Evolutionary conservation across 1,139 yeast genomes (phyloP), one percentile per base, ranked within the genome.

Genomic region (Yamadazyma blattariae): DNA sequence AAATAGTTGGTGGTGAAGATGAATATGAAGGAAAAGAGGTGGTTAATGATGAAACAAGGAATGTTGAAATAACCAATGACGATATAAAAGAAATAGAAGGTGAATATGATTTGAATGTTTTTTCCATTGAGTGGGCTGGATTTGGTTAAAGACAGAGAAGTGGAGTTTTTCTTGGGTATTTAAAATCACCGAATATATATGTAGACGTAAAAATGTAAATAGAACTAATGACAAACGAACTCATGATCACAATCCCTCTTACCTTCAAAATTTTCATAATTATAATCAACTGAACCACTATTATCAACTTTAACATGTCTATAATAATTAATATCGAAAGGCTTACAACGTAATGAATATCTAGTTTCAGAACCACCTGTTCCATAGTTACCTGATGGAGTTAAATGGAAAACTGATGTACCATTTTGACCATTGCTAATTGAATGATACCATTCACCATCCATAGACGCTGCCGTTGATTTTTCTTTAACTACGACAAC

Each of bases 81-180:
- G 11, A 20, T 3, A 18, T 17, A 5, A 82, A 75, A 19, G 59
- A 53, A 17, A 43, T 41, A 26, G 12, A 7, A 13, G 17, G 11
- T 5, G 27, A 30, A 4, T 11, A 27, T 14, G 17, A 30, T 15
- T 12, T 7, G 14, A 25, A 14, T 5, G 66, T 71, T 38, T 84
- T 75, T 50, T 79, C 89, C 0, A 63, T 85, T 2, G 90, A 83
- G 55, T 85, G 94, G 95, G 82, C 92, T 0, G 92, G 92, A 0
- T 84, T 84, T 58, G 88, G 88, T 38, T 81, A 52, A 30, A 16
- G 5, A 17, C 7, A 17, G 19, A 17, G 7, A 5, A 17, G 7
- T 5, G 5, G 19, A 5, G 19, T 17, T 5, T 17, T 5, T 17
- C 5, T 17, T 17, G 7, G 7, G 19, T 17, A 17, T 7, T 7